Evolutionary conservation across 345 rosid species (phyloP), one percentile per base, ranked within the genome.

Genomic region (Camelina neglecta): DNA sequence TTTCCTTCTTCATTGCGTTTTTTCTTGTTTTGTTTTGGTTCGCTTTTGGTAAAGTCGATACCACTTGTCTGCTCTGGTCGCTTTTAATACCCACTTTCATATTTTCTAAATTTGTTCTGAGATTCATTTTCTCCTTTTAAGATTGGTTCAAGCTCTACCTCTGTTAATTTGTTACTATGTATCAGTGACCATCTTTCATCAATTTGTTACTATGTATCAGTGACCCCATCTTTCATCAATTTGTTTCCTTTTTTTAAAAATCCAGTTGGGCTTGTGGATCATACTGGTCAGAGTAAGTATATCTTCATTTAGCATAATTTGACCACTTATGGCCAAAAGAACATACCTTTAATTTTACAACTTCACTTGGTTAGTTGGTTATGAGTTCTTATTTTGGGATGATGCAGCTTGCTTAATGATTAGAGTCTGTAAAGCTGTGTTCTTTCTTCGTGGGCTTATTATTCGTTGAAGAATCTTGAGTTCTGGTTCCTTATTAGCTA

Each of bases 41-140:
- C 3, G 10, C 10, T 38, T 73, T 29, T 35, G 51, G 73, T 75
- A 58, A 67, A 75, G 73, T 39, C 11, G 66, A 75, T 50, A 58
- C 66, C 73, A 75, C 78, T 75, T 75, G 78, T 66, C 60, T 66
- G 67, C 53, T 57, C 78, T 57, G 51, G 18, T 59, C 8, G 23
- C 54, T 29, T 67, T 59, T 8, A 7, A 49, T 4, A 24, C 53
- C 65, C 54, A 59, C 61, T 67, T 75, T 50, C 55, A 2, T 18
- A 18, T 18, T 45, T 74, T 16, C 72, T 44, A 35, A 45, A 15
- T 33, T 36, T 74, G 41, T 73, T 73, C 57, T 64, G 36, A 54
- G 70, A 7, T 31, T 45, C 18, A 4, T 12, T 44, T 29, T 44
- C 48, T 44, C 48, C 20, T n/a, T 58, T 58, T 33, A 59, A 59